These are phyloP conservation scores for Luzula sylvatica DNA, from an alignment of 176 grass and related monocot genomes.

Conservation along the genomic window DNA sequence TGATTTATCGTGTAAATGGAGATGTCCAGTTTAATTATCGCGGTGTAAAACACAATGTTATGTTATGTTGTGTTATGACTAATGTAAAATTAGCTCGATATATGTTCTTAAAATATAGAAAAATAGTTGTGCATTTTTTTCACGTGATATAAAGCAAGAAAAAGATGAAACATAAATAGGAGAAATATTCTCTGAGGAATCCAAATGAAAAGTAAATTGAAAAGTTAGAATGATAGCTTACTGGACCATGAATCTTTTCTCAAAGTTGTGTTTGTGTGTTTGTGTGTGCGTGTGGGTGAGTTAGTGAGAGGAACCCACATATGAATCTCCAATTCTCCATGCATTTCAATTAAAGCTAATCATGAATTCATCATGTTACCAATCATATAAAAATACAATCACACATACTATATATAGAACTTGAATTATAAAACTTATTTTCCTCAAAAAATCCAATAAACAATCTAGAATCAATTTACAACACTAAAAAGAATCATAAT, in stretches of 20 bases:
- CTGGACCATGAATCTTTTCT: background rate
- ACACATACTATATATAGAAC: no score
- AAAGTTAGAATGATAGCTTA: conserved; percentile 15
- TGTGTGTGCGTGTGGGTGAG: background rate
- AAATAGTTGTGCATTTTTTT: background rate
- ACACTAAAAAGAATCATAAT: conserved; percentile 16
- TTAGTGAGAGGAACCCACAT: background rate
- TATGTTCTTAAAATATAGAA: no score
- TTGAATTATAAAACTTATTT: no score
- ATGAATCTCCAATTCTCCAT: background rate
- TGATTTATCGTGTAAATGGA: conserved; percentile 4
- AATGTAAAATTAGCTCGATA: no score
- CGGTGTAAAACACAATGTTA: no score
- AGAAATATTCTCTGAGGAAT: conserved; percentile 14
- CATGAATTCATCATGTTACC: no score
- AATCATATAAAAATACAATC: no score
- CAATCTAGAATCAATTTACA: conserved; percentile 7
- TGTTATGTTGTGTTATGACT: no score
- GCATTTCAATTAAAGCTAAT: no score
- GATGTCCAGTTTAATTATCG: background rate
- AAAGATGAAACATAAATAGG: conserved; percentile 7
- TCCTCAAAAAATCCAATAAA: no score
- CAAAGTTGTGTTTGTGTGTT: background rate
- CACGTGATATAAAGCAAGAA: conserved; percentile 13
- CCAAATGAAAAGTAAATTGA: conserved; percentile 1